phyloP scores from a whole-genome alignment of 148 eudicot species.

The Fagopyrum tataricum region DNA sequence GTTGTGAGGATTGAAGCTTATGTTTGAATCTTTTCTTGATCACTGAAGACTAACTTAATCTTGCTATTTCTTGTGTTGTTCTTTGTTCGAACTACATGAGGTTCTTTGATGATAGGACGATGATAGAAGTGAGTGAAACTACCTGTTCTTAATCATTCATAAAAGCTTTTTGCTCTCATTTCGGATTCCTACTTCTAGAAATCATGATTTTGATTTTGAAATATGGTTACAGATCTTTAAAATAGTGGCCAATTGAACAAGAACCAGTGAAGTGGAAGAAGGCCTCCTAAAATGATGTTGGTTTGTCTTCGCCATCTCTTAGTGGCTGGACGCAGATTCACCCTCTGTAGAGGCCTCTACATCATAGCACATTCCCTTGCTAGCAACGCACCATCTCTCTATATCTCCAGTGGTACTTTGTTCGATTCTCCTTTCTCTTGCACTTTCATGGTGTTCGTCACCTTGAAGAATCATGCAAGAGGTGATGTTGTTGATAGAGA shows the following conservation, averaged over 20 bases:
- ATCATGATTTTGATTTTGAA: constrained; percentile 26
- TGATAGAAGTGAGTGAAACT: constrained; percentile 82
- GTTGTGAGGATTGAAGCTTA: not conserved
- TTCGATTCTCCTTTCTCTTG: constrained; percentile 27
- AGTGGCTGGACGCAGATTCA: constrained; percentile 33
- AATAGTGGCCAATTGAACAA: constrained; percentile 59
- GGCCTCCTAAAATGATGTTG: constrained; percentile 43
- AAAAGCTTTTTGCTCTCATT: constrained; percentile 30
- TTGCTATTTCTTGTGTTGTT: not conserved
- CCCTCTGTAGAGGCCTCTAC: constrained; percentile 30
- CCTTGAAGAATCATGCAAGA: no score
- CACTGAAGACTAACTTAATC: constrained; percentile 30
- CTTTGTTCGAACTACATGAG: constrained; percentile 26
- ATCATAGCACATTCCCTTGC: constrained; percentile 19
- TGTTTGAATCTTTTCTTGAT: constrained; percentile 9
- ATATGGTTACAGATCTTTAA: constrained; percentile 62
- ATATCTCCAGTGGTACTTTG: constrained; percentile 19
- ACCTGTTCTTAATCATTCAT: constrained; percentile 25
- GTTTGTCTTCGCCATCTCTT: constrained; percentile 42
- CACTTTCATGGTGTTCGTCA: constrained; percentile 37
- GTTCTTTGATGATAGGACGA: constrained; percentile 93
- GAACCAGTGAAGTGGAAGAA: constrained; percentile 47
- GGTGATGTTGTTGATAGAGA: constrained; percentile 31
- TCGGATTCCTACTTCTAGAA: constrained; percentile 36
- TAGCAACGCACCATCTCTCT: constrained; percentile 16